A percentile compares a stretch with the other conserved stretches of the same genome.
Conservation (phyloP, 2,329 filamentous ascomycete genomes). For the Penicillium sp. region DNA sequence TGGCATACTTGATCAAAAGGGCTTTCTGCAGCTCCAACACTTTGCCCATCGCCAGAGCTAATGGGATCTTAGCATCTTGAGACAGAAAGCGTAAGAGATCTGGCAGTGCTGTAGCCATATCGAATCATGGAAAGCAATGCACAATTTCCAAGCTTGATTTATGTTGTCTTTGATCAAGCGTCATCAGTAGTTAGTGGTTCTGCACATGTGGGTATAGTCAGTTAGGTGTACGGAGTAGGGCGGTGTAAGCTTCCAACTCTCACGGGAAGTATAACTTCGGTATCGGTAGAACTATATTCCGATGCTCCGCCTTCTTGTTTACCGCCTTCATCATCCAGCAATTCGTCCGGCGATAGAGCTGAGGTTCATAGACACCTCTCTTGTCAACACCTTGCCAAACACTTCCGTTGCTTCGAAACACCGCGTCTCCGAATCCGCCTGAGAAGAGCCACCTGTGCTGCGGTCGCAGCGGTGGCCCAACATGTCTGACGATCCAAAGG, state of each 20-base stretch:
- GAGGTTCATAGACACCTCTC: slow-evolving; percentile 3
- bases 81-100: slow-evolving; percentile 59
- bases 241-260: no score
- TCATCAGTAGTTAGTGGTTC: no score
- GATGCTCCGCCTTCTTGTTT: slow-evolving; percentile 3
- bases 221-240: no score
- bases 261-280: background rate
- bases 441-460: slow-evolving; percentile 14
- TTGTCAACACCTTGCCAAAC: background rate
- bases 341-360: background rate
- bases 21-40: slow-evolving; percentile 56
- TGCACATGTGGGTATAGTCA: no score
- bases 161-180: no score
- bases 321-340: slow-evolving; percentile 11
- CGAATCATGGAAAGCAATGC: background rate
- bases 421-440: background rate
- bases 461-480: slow-evolving; percentile 23
- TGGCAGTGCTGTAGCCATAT: slow-evolving; percentile 26
- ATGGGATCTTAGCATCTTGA: slow-evolving; percentile 58
- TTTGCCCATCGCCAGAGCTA: slow-evolving; percentile 58
- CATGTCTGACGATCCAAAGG: slow-evolving; percentile 44
- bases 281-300: background rate
- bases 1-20: slow-evolving; percentile 45
- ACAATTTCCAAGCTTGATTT: no score
- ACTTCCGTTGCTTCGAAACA: background rate